Base-by-base conservation (phyloP, 2,329 filamentous ascomycete species). In the Fusarium newnesense region DNA sequence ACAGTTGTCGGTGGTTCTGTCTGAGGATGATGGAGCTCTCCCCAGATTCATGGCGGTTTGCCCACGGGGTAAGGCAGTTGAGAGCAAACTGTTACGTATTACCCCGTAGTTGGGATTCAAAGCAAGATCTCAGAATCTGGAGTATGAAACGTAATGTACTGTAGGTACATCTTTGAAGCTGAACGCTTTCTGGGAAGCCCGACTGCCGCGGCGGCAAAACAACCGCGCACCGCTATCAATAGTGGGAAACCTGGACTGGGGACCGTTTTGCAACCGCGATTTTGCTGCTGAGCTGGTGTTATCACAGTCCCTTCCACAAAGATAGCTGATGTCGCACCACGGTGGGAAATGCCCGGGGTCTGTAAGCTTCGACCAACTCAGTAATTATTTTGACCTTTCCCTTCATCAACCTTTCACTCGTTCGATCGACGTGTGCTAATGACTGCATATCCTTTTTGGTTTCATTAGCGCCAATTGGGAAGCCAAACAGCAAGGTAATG, bases 61-160 rank as follows among this genome's bases (percentile, higher is more conserved):
- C 72, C 73, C 75, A 75, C 63, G 75, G 75, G 75, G 75, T 69
- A 77, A 73, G 67, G 54, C 44, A 72, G 46, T 65, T 67, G 44
- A 64, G 26, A 60, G 64, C 52, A 75, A 76, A 76, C 65, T 76
- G 52, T 77, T 77, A 77, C 75, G 75, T 77, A 77, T 72, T 65
- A 60, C 54, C 73, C 75, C 67, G 50, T 75, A 62, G 57, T 57
- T 58, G 61, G 72, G 52, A 73, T 75, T 73, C 61, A 62, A 64
- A 62, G 67, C 54, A 43, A 66, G 56, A 66, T 71, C 50, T 63
- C 32, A 36, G 36, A 37, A 49, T 47, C 60, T 72, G 39, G 52
- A 66, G 34, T 32, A 67, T 49, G 61, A 64, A 68, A 61, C 56
- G 18, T 32, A 30, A 39, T n/a, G 19, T 28, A 28, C 21, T 46